Evolutionary conservation across 23 red algal species (phyloP).

Genomic region (Agarophyton chilense): DNA sequence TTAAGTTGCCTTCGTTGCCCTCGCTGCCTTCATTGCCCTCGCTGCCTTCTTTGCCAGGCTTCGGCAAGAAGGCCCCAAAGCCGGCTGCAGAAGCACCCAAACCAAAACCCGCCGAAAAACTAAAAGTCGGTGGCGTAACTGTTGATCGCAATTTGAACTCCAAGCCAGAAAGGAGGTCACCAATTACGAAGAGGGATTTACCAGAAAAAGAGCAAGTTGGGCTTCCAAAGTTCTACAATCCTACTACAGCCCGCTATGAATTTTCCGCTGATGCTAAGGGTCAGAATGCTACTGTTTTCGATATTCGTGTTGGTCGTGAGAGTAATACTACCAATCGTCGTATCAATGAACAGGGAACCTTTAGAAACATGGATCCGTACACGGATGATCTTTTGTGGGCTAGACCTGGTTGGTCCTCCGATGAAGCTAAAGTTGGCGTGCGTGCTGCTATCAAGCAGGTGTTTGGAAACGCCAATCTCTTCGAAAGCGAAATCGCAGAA

Average conservation of each 20-base stretch:
- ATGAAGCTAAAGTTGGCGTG: constrained; percentile 41
- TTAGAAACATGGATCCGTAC: constrained; percentile 81
- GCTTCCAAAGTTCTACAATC: constrained; percentile 73
- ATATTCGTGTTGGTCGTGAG: constrained; percentile 45
- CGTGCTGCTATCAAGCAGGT: constrained; percentile 53
- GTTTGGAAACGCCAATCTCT: constrained; percentile 67
- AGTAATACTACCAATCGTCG: constrained; percentile 55
- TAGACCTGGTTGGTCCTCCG: constrained; percentile 41
- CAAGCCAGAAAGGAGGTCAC: neutral
- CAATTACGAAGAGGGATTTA: neutral
- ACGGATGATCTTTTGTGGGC: constrained; percentile 73
- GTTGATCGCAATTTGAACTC: neutral
- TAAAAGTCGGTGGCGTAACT: constrained; percentile 19
- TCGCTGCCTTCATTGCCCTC: constrained; percentile 45
- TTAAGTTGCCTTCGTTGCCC: constrained; percentile 47
- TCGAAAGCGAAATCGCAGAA: constrained; percentile 61
- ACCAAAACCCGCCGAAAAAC: neutral
- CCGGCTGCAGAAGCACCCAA: neutral
- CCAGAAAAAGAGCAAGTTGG: neutral
- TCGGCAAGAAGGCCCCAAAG: constrained; percentile 21
- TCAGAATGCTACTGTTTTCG: constrained; percentile 64
- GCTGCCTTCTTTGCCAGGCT: neutral
- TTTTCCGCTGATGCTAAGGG: constrained; percentile 52
- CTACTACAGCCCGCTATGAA: constrained; percentile 37
- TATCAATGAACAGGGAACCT: constrained; percentile 69